phyloP scores from a whole-genome alignment of 108 stramenopile genomes.

The Discostella pseudostelligera region DNA sequence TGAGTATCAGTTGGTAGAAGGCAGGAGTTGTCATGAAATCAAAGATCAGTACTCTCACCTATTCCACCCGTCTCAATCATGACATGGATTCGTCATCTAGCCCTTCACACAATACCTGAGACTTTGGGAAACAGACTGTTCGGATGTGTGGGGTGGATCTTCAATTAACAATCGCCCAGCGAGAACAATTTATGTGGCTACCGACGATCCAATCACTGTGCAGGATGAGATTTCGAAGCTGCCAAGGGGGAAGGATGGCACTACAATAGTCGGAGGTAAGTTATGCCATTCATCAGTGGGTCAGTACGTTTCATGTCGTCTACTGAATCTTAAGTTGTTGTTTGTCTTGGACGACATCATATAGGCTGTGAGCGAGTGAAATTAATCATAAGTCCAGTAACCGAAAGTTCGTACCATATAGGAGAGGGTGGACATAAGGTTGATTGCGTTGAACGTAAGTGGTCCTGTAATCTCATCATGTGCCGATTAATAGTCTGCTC shows the following conservation, averaged over 20 bases:
- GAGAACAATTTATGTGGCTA: constrained; percentile 24
- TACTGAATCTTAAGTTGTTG: not conserved
- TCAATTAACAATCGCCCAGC: not conserved
- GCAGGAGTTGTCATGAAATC: constrained; percentile 1
- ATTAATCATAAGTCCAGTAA: constrained; percentile 1
- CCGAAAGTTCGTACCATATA: constrained; percentile 1
- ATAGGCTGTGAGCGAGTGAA: constrained; percentile 6
- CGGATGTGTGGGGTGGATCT: not conserved
- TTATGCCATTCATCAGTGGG: not conserved
- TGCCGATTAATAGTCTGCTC: not conserved
- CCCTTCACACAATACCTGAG: constrained; percentile 22
- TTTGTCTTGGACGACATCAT: not conserved
- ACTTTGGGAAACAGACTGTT: constrained; percentile 14
- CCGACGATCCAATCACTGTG: constrained; percentile 28
- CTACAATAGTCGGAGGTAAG: constrained; percentile 9
- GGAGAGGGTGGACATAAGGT: constrained; percentile 3
- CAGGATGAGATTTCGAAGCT: constrained; percentile 14
- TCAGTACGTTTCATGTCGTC: too few relatives aligned
- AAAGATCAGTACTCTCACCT: not conserved
- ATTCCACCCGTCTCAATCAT: not conserved
- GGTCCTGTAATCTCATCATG: not conserved
- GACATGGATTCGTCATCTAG: too few relatives aligned
- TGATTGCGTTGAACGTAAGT: constrained; percentile 15
- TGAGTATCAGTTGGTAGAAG: too few relatives aligned
- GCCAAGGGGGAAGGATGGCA: constrained; percentile 8